Evolutionary conservation across 1,284 basidiomycete species (phyloP), one percentile per base, ranked within the genome.

Genomic region (Ceratobasidium theobromae): DNA sequence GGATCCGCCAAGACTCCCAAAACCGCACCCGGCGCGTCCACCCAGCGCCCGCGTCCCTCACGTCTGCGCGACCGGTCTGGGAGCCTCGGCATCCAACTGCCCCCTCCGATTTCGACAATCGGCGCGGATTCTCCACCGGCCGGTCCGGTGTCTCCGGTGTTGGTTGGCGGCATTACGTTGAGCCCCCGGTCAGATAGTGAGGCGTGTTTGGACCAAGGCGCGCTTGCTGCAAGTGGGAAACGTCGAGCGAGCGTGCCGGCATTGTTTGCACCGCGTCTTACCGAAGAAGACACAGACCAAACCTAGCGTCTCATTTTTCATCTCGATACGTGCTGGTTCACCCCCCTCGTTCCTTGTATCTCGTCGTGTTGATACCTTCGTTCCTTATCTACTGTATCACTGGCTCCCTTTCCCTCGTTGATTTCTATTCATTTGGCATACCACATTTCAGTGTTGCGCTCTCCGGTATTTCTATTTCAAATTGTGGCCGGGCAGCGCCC

Each of bases 31-130:
- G 35, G 8, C 16, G 9, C 16, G 9, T 38, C 35, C 35, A 8
- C 16, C n/a, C n/a, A n/a, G n/a, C n/a, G n/a, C n/a, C n/a, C n/a
- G n/a, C n/a, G n/a, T n/a, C 43, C 18, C 35, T 54, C 35, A 4
- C 53, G 51, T 4, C 25, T 54, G 11, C 53, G 53, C 12, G 53
- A 54, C 21, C 53, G 53, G 6, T 54, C 53, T 3, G 53, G 53
- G 2, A 54, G 53, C 27, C 53, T 54, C 3, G 53, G 53, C 11
- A 54, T 54, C 35, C 32, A 21, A 40, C 35, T 54, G 12, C 53
- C 53, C 9, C 53, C 53, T 3, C 53, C 53, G 3, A 30, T 45
- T 18, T 16, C 40, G 5, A 41, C 53, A 14, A n/a, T 30, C 5
- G 35, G 21, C 3, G 5, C 25, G 40, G 40, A 12, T 9, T 21